Conservation (phyloP, 768 basidiomycete genomes). For the Mycena alexandri region DNA sequence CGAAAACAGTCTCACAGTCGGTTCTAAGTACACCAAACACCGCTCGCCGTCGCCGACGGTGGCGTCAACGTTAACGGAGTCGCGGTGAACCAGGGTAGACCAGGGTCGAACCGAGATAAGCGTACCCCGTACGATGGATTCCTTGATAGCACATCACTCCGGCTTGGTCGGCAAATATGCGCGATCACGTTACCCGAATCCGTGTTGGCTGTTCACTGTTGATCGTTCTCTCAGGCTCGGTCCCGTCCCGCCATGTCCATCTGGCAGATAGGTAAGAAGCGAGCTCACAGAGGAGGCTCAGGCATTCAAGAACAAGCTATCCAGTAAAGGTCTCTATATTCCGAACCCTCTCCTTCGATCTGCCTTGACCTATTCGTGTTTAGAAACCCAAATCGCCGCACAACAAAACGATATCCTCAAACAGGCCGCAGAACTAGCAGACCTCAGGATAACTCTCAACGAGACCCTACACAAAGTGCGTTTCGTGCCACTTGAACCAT, state of each 20-base stretch:
- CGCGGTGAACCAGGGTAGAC: no score
- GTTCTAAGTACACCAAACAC: background rate
- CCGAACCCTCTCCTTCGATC: slow-evolving; percentile 26
- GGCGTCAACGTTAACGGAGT: no score
- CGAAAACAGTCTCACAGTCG: no score
- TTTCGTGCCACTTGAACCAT: background rate
- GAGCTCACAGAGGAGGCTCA: slow-evolving; percentile 64
- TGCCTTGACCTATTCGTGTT: slow-evolving; percentile 9
- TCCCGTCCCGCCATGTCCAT: slow-evolving; percentile 56
- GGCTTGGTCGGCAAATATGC: no score
- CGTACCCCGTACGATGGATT: no score
- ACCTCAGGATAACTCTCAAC: slow-evolving; percentile 56
- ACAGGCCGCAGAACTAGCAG: slow-evolving; percentile 57
- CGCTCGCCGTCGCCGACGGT: background rate
- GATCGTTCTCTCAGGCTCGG: background rate
- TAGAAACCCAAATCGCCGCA: slow-evolving; percentile 64
- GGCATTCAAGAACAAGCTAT: slow-evolving; percentile 59
- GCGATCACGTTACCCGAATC: slow-evolving; percentile 11
- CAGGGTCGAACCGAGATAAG: no score
- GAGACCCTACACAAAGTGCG: slow-evolving; percentile 63
- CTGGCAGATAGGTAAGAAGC: slow-evolving; percentile 59
- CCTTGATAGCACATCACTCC: no score
- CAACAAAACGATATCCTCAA: slow-evolving; percentile 59
- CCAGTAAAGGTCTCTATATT: slow-evolving; percentile 58
- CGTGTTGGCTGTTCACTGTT: slow-evolving; percentile 1